Base-by-base conservation (phyloP, 306 rosid genomes). In the Castanopsis chinensis region DNA sequence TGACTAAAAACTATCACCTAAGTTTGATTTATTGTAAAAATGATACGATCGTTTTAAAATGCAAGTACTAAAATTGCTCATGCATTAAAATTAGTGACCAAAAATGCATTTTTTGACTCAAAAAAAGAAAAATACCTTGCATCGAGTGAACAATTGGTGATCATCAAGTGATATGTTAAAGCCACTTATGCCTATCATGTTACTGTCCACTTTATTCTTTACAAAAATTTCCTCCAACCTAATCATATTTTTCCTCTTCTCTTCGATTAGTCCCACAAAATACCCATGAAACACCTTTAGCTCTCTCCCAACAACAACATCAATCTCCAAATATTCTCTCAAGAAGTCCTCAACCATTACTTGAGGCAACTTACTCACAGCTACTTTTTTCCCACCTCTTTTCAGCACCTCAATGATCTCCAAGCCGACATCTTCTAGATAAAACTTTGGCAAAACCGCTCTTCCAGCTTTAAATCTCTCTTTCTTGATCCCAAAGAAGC, bases 281-380 rank as follows among this genome's bases (percentile, higher is more conserved):
- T 91, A 91, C 0, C 99, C 99, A 78, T 81, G 27, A 51, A 85
- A 87, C 70, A 85, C 85, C 86, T 91, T 94, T 0, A 94, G 64
- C 49, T 90, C 89, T 64, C 89, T 91, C 2, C 92, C 97, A 20
- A 78, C 81, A 12, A 94, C 91, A 20, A 73, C 72, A 77, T 94
- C 97, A 74, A 90, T 77, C 71, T 88, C 90, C 85, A 94, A 63
- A 78, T 94, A 94, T 61, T 94, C 99, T 77, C 78, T 91, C 72
- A 92, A 77, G 82, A 92, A 91, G 72, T 91, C 78, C 76, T 92
- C 97, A 19, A 92, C 89, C 97, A 92, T 90, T 1, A 92, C 89
- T 57, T 51, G 78, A 10, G 98, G 98, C 1, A 92, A 43, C 45
- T 87, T 78, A 28, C 75, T 92, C 1, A 94, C 89, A 5, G 84